Evolutionary conservation across 1,284 basidiomycete species (phyloP), one percentile per base, ranked within the genome.

Genomic region (Boletus holoroseus): DNA sequence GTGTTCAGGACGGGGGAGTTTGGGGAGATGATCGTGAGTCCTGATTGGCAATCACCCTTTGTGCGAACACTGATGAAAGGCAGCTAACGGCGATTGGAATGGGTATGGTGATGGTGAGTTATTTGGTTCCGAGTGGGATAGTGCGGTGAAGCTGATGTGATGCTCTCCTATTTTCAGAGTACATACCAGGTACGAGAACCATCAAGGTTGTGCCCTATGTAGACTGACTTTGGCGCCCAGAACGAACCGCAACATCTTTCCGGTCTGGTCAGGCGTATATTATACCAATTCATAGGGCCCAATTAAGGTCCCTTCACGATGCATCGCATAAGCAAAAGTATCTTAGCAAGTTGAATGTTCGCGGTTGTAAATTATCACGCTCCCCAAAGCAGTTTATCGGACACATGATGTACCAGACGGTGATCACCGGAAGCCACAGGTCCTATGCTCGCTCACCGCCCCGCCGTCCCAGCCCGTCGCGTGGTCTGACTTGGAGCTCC

Each of bases 201-300:
- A 13, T 35, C 38, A 13, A n/a, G 15, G 38, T 50, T 42, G 69
- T 26, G 7, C 11, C 11, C 24, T 20, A 7, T n/a, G 12, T 18
- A 30, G 40, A 51, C 61, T 56, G 39, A 60, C 8, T 35, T 36
- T 68, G 50, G 64, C 65, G 3, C 71, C 38, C 76, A 94, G 77
- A 91, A 94, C 67, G 84, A 92, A 61, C 94, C 94, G 0, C 82
- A 91, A 44, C 85, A 93, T 61, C 76, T 98, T 26, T 92, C 89
- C 0, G 89, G 92, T 0, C 74, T 97, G 6, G 91, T 97, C 11
- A 76, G 92, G 54, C 76, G 87, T 46, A 82, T 97, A 58, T 63
- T 97, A 58, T 97, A 94, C 69, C 94, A 98, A 66, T 88, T 95
- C 55, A 83, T 94, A 59, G 93, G 92, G 3, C 89, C 92, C 1